Evolutionary conservation across 192 early-diverging fungal genomes (phyloP), one percentile per base, ranked within the genome.

Genomic region (Podila horticola): DNA sequence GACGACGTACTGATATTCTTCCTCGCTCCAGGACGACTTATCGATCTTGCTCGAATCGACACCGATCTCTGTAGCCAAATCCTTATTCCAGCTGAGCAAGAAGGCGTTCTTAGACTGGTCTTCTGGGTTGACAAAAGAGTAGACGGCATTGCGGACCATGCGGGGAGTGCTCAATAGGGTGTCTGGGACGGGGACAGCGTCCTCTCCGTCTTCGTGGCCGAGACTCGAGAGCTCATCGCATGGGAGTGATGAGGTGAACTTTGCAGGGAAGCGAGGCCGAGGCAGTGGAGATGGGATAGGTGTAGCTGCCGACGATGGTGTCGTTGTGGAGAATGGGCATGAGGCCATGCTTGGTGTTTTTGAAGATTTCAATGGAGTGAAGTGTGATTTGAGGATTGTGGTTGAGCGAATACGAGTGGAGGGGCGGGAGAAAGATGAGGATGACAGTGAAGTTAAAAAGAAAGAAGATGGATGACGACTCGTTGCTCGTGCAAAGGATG

Each of bases 61-160:
- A 6, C 76, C 76, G 10, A 81, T 67, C 17, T 34, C 48, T 30
- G 62, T 11, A 24, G 76, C 76, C 4, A 81, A 19, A 9, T 64
- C 52, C 9, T 68, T 69, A 59, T 81, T 81, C 76, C 76, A 81
- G 12, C 76, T 52, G 36, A 81, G 34, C 1, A 81, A 38, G 17
- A 65, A 72, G 4, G 66, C 76, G 15, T 64, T 55, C 66, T 73
- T 58, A 55, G 76, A 81, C 45, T 81, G 76, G 22, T 79, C 60
- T 49, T 88, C 85, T 1, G 87, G 87, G 48, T 64, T 69, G 10
- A 88, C 82, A 52, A 74, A 81, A 3, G 84, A 74, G 62, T 73
- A 88, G 24, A 84, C 83, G 19, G 84, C 82, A 15, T 75, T 67
- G 15, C 84, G 83, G 2, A 88, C 85, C 61, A 86, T 70, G 0